phyloP scores from a whole-genome alignment of 208 protist species.

The Crithidia expoeki region DNA sequence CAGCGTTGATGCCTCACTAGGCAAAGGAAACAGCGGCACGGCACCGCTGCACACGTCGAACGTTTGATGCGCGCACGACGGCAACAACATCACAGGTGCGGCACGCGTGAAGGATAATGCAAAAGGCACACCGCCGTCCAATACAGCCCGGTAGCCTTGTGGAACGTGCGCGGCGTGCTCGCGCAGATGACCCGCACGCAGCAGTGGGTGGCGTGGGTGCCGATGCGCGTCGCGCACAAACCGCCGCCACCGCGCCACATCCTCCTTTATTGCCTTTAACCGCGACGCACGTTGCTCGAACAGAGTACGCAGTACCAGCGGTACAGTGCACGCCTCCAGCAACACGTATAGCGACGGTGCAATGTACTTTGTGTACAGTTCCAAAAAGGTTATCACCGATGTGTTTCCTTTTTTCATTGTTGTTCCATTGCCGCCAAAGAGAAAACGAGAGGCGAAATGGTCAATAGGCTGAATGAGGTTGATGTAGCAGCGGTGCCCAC shows the following conservation, averaged over 20 bases:
- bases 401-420: not conserved
- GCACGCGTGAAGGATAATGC: too few relatives aligned
- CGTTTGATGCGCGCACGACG: not conserved
- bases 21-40: not conserved
- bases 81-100: not conserved
- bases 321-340: conserved; percentile 14
- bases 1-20: not conserved
- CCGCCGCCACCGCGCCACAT: conserved; percentile 2
- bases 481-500: not conserved
- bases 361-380: not conserved
- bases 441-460: too few relatives aligned
- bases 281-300: conserved; percentile 14
- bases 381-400: not conserved
- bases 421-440: too few relatives aligned
- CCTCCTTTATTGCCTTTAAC: not conserved
- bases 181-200: not conserved
- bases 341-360: not conserved
- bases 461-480: not conserved
- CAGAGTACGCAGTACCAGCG: conserved; percentile 3
- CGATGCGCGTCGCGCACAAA: not conserved
- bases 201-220: not conserved
- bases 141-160: too few relatives aligned
- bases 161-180: not conserved
- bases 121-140: too few relatives aligned
- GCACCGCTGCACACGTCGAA: not conserved